Base-by-base conservation (phyloP, 2,329 filamentous ascomycete genomes). In the Aspergillus sp. region DNA sequence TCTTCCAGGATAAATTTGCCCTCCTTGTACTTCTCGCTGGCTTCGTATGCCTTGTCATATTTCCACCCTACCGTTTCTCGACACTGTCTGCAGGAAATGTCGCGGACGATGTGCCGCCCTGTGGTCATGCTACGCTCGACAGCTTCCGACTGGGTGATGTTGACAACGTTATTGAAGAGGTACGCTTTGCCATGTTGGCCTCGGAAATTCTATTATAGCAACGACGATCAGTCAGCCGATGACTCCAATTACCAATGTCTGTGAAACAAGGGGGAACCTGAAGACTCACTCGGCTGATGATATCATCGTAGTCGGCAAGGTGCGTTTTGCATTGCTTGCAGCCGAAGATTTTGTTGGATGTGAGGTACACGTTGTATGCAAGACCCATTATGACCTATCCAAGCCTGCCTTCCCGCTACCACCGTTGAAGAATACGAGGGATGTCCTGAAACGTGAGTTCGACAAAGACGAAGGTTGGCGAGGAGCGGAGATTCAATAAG, bases 121-220 rank as follows among this genome's bases (percentile, higher is more conserved):
- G 94, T 99, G 13, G 94, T 99, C 94, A 99, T 99, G 76, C 88
- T 95, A 60, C 94, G 90, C 76, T 99, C 94, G 69, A 83, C 87
- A n/a, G 93, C 83, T 55, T 95, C 89, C 62, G 88, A 71, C 43
- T 85, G 80, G 59, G 86, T 87, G 70, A 95, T 82, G 75, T 99
- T 99, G 73, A 99, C 94, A 50, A 99, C 94, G 57, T 73, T 85
- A 75, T 93, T 89, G 81, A 99, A 97, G 60, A 99, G 87, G 75
- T 92, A 99, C 51, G 94, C 94, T 77, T 97, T 97, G 69, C 94
- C 94, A 73, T 97, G 93, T 73, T 97, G 93, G 66, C 94, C 94
- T 57, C 94, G 90, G 79, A 99, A 99, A 77, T 95, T 96, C 91
- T 97, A 71, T 19, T 50, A 16, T 20, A 36, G 30, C 17, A 30